Conservation (phyloP, 1,284 basidiomycete genomes). For the Gomphus bonarii region DNA sequence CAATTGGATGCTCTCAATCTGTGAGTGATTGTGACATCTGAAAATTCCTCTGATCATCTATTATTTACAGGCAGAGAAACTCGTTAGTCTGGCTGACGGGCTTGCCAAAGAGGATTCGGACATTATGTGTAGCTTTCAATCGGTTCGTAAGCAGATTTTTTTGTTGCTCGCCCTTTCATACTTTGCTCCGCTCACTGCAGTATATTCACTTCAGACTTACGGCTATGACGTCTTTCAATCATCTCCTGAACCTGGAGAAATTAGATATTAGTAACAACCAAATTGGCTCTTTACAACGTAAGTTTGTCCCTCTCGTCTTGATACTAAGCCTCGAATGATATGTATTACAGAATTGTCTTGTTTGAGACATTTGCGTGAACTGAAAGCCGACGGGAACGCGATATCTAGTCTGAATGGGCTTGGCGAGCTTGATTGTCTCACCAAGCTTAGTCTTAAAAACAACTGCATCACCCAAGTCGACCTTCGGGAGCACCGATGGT, state of each 20-base stretch:
- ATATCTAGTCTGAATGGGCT: conserved; percentile 75
- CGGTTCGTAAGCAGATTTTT: conserved; percentile 37
- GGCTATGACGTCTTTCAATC: conserved; percentile 80
- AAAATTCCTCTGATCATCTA: not conserved
- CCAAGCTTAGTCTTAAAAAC: conserved; percentile 73
- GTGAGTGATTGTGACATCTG: conserved; percentile 37
- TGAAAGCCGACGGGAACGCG: conserved; percentile 80
- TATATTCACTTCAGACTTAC: conserved; percentile 46
- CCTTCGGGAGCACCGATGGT: conserved; percentile 62
- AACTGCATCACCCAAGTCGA: conserved; percentile 67
- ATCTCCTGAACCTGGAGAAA: conserved; percentile 77
- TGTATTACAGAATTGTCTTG: conserved; percentile 61
- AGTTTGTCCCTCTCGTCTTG: conserved; percentile 26
- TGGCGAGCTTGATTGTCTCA: conserved; percentile 66
- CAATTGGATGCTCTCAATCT: conserved; percentile 70
- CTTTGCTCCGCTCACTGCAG: not conserved
- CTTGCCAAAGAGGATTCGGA: conserved; percentile 67
- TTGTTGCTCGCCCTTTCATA: not conserved
- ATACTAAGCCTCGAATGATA: not conserved
- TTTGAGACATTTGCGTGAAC: conserved; percentile 77
- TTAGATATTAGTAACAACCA: conserved; percentile 90
- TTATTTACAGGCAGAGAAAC: conserved; percentile 58
- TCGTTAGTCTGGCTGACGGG: conserved; percentile 82
- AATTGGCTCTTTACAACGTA: conserved; percentile 78
- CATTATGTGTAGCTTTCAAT: conserved; percentile 74